Evolutionary conservation across 1,284 basidiomycete species (phyloP).

Genomic region (Athelia sp.): DNA sequence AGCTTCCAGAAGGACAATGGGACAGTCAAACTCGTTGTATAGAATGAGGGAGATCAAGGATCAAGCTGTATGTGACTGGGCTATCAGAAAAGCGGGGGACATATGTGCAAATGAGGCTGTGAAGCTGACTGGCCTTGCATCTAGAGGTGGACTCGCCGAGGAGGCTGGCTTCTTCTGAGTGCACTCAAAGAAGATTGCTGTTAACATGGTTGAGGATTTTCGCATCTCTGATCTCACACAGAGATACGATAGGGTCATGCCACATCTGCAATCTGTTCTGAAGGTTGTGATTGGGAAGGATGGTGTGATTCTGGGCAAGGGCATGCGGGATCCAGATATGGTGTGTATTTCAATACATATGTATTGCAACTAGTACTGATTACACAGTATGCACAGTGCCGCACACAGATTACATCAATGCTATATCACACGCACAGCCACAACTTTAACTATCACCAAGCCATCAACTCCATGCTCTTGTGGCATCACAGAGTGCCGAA

Average conservation of each 20-base stretch:
- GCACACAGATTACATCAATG: slow-evolving; percentile 14
- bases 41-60: not conserved
- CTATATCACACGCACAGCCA: slow-evolving; percentile 14
- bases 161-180: slow-evolving; percentile 10
- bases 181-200: slow-evolving; percentile 5
- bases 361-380: not conserved
- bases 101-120: slow-evolving; percentile 6
- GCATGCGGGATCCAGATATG: not conserved
- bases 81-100: slow-evolving; percentile 6
- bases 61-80: slow-evolving; percentile 3
- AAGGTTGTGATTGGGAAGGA: slow-evolving; percentile 7
- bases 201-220: slow-evolving; percentile 11
- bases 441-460: slow-evolving; percentile 10
- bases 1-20: slow-evolving; percentile 1
- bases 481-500: slow-evolving; percentile 14
- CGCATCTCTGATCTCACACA: slow-evolving; percentile 5
- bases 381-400: slow-evolving; percentile 8
- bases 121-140: slow-evolving; percentile 7
- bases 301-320: not conserved
- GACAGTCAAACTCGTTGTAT: not conserved
- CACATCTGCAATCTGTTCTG: slow-evolving; percentile 9
- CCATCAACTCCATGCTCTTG: slow-evolving; percentile 11
- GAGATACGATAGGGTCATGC: slow-evolving; percentile 7
- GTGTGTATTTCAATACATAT: not conserved
- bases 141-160: slow-evolving; percentile 4